Evolutionary conservation across 2,329 filamentous ascomycete genomes (phyloP), one percentile per base, ranked within the genome.

Genomic region (Penicillium capsulatum): DNA sequence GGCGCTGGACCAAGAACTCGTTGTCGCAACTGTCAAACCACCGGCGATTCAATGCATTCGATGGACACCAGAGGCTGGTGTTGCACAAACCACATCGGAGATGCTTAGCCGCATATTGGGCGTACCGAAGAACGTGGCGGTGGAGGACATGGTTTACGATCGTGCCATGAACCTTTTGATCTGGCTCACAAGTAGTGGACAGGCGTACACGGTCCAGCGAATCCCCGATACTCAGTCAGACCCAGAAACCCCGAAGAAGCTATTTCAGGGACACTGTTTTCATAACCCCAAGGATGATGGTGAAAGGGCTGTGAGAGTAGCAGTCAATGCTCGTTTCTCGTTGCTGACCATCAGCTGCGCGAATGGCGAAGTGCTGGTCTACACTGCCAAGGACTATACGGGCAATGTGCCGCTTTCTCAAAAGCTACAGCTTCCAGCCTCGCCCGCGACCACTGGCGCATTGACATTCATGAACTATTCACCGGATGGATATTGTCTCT

Each of bases 1-100:
- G 38, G 91, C 92, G 2, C 75, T 97, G 15, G 92, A 97, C 51
- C 87, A 95, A 40, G 92, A 97, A 64, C 72, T 98, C 28, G 75
- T 97, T 15, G 90, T 98, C 36, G 87, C 92, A 3, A 98, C 92
- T 0, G 75, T 80, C 41, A 95, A 92, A 58, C 92, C 92, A 3
- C 83, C 90, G 0, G 91, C 92, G n/a, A 81, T 97, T 11, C 92
- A 98, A 65, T 96, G 90, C 66, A 97, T 98, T 53, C 81, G 86
- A 42, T 98, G 92, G 92, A 85, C 84, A 0, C 86, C 90, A 1
- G 90, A 95, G 60, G 83, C 76, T 50, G 78, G 75, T 22, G 86
- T 86, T 14, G 84, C 78, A 45, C 91, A 97, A 65, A 96, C 90
- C 2, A 89, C 81, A 52, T 96, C 92, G 1, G 90, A 97, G 65